A percentile compares a stretch with the other conserved stretches of the same genome.
These are phyloP conservation scores for Fusarium pseudonygamai DNA, from an alignment of 2,329 filamentous ascomycete genomes.

Conservation along the genomic window DNA sequence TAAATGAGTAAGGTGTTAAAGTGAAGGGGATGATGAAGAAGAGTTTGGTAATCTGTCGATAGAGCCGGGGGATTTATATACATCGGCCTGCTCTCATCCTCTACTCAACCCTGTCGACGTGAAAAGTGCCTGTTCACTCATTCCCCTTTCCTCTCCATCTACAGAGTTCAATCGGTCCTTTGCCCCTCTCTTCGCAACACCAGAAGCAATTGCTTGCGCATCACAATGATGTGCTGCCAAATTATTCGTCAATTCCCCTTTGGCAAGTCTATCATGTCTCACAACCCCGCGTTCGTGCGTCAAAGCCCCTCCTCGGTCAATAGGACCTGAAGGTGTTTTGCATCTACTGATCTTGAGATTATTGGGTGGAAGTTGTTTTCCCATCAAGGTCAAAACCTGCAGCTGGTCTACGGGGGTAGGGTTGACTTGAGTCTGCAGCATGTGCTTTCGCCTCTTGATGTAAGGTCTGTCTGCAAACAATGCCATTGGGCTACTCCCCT, in stretches of 20 bases:
- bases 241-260: fast-evolving
- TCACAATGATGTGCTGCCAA: neutral
- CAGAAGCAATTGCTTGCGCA: neutral
- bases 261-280: neutral
- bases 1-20: neutral
- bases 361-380: neutral
- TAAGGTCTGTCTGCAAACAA: fast-evolving
- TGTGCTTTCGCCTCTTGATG: too few relatives aligned
- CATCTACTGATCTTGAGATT: neutral
- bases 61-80: neutral
- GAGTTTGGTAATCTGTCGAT: fast-evolving
- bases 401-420: too few relatives aligned
- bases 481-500: neutral
- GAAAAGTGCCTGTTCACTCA: neutral
- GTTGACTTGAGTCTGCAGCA: neutral
- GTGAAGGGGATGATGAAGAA: neutral
- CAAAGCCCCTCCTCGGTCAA: neutral
- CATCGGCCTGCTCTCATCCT: neutral
- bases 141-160: neutral
- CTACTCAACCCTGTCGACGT: fast-evolving
- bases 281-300: neutral
- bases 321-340: neutral
- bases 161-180: neutral
- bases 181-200: neutral
- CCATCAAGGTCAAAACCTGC: fast-evolving